Base-by-base conservation (phyloP, 1,284 basidiomycete species). In the Cryptococcus sp. region DNA sequence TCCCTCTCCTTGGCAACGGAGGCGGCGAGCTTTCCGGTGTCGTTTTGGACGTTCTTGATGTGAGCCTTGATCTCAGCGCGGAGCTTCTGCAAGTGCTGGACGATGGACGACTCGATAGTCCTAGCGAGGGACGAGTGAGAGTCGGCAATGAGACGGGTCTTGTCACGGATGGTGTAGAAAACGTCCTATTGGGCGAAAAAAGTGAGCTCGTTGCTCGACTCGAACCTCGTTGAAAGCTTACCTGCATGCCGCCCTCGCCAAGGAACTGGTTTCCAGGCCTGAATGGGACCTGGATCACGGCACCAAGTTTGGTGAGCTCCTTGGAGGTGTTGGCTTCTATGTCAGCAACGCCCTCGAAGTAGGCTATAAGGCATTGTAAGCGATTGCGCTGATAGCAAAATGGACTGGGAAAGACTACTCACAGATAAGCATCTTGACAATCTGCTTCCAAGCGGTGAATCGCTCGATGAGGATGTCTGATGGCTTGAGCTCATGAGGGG, bases 201-300 rank as follows among this genome's bases (percentile, higher is more conserved):
- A 3, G 3, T 47, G 23, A 48, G 25, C 17, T n/a, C 17, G 39
- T 22, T 11, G 52, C 41, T 45, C 46, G 17, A 68, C 75, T 35
- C 20, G 20, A 11, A 17, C 16, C 35, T 13, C 44, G 20, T 25
- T 19, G 22, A 2, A 17, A 6, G 60, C 73, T 65, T 65, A 84
- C 86, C 83, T 90, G 88, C 53, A 96, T 81, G 48, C 93, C 93
- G 20, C 90, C 91, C 76, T 96, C 92, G 40, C 93, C 93, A 13
- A 96, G 82, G 76, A 96, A 96, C 81, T 96, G 93, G 78, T 96
- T 96, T 25, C 93, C 94, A 40, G 93, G 87, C 52, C 89, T 83
- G 83, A 98, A 98, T 2, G 96, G 96, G 1, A 98, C 95, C 79
- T 99, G 95, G 68, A 99, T 95, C 63, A 98, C 93, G 11, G 89